phyloP scores from a whole-genome alignment of 2,329 filamentous ascomycete genomes.

The Nannizzia gypsea region DNA sequence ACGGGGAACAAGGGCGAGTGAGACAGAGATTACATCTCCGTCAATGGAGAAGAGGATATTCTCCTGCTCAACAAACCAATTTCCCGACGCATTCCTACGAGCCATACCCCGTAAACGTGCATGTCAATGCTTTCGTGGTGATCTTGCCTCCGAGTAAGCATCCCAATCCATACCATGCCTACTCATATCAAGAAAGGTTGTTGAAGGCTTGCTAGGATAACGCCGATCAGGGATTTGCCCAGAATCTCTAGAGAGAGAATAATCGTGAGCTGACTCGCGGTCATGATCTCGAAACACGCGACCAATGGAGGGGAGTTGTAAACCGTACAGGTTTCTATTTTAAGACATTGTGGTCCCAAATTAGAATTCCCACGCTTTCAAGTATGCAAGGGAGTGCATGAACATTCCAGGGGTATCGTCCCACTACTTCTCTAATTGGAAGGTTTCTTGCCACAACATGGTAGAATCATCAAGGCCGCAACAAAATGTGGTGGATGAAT shows the following conservation, averaged over 20 bases:
- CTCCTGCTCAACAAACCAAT: not conserved
- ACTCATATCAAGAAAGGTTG: not conserved
- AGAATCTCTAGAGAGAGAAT: not conserved
- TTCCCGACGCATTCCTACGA: not conserved
- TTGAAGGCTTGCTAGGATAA: not conserved
- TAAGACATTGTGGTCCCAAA: not conserved
- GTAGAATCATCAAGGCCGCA: not conserved
- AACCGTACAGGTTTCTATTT: not conserved
- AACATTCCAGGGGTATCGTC: not conserved
- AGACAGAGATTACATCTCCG: not conserved
- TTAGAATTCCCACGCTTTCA: not conserved
- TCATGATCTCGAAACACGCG: not conserved
- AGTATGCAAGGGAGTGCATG: not conserved
- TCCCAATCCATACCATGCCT: not conserved
- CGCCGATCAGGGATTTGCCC: not conserved
- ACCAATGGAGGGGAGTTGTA: not conserved
- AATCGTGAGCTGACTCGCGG: not conserved
- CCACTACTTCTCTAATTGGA: not conserved
- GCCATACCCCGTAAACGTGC: not conserved
- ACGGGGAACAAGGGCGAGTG: not conserved
- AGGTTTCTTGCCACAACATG: not conserved
- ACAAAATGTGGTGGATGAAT: not conserved
- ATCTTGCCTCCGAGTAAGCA: not conserved
- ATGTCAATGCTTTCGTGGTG: not conserved
- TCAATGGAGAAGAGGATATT: not conserved